These are phyloP conservation scores for Pulicaria dysenterica DNA, from an alignment of 129 eudicot species.

Conservation along the genomic window DNA sequence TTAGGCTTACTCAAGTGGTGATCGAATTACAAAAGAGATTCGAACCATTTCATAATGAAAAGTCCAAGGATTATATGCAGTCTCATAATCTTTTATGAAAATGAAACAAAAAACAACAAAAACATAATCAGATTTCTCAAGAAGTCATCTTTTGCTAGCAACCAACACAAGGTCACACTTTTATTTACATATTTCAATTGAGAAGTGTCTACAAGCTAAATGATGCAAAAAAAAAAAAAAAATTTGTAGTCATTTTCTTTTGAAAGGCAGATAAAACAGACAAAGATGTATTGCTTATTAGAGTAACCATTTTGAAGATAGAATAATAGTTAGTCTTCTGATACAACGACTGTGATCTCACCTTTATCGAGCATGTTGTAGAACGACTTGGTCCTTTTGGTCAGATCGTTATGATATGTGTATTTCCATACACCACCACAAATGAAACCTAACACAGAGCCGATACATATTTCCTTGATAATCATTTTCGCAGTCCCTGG, in stretches of 20 bases:
- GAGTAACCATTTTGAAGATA: neutral
- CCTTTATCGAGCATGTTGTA: conserved; percentile 43
- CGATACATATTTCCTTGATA: conserved; percentile 36
- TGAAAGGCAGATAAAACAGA: no score
- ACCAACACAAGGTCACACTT: conserved; percentile 15
- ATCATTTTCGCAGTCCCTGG: conserved; percentile 41
- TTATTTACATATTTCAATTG: conserved; percentile 23
- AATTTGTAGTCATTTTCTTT: no score
- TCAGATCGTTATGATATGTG: conserved; percentile 24
- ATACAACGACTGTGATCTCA: conserved; percentile 36
- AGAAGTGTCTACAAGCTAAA: conserved; percentile 7
- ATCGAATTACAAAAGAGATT: no score
- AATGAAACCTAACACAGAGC: conserved; percentile 24
- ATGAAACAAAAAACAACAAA: neutral
- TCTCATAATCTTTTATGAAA: neutral
- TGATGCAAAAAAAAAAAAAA: neutral
- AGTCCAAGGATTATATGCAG: no score
- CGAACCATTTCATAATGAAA: no score
- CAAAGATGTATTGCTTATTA: conserved; percentile 23
- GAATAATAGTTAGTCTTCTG: conserved; percentile 21
- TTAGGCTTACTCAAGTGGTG: no score
- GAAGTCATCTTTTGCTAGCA: conserved; percentile 1
- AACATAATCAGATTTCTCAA: conserved; percentile 4
- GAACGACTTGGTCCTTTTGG: conserved; percentile 33
- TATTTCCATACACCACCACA: conserved; percentile 34